Evolutionary conservation across 768 basidiomycete species (phyloP).

Genomic region (Lentinula sp.): DNA sequence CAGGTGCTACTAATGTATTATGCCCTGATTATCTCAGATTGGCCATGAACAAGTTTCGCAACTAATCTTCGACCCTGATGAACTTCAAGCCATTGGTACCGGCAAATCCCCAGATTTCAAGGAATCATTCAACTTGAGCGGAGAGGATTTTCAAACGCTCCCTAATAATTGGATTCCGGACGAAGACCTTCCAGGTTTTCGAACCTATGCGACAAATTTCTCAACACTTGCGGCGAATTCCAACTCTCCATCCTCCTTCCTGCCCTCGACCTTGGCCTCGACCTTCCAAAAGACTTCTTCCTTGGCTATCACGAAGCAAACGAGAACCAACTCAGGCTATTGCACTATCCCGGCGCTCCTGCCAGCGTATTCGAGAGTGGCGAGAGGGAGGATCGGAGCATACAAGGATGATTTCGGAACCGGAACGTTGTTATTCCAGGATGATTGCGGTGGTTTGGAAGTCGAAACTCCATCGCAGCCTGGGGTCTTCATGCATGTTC

Average conservation of each 20-base stretch:
- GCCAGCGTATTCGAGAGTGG: conserved; percentile 20
- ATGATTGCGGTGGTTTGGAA: conserved; percentile 39
- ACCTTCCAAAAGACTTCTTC: conserved; percentile 25
- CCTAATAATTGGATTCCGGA: conserved; percentile 35
- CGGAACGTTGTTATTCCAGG: conserved; percentile 39
- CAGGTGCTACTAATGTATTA: too few species aligned
- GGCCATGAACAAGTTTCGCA: conserved; percentile 19
- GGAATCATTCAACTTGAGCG: conserved; percentile 31
- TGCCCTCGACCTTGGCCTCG: conserved; percentile 29
- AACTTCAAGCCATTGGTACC: conserved; percentile 18
- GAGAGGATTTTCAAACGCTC: conserved; percentile 19
- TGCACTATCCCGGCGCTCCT: conserved; percentile 32
- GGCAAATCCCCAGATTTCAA: conserved; percentile 25
- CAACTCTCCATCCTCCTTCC: conserved; percentile 24
- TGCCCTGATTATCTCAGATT: conserved; percentile 1
- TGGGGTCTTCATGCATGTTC: conserved; percentile 22
- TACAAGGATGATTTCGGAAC: conserved; percentile 37
- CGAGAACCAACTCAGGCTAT: conserved; percentile 32
- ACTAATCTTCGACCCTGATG: conserved; percentile 18
- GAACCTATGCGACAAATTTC: conserved; percentile 25
- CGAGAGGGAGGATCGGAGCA: conserved; percentile 25
- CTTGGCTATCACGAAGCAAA: conserved; percentile 18
- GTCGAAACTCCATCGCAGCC: conserved; percentile 32
- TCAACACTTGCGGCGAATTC: conserved; percentile 25
- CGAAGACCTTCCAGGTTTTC: conserved; percentile 28